Conservation (phyloP, 345 rosid genomes). For the Acer yangbiense region DNA sequence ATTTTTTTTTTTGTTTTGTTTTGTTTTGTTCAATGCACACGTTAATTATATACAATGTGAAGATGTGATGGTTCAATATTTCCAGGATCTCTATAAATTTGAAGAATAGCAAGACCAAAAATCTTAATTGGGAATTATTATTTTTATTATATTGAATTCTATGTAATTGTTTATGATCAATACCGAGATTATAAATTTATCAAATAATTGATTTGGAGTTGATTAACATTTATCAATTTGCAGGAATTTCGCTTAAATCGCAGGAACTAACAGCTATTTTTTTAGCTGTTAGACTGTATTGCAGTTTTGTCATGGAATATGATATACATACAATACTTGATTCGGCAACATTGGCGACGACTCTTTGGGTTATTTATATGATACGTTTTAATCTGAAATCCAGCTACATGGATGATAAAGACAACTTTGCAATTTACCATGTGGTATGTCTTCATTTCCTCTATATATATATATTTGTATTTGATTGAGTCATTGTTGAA, state of each 20-base stretch:
- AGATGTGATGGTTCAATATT: constrained; percentile 6
- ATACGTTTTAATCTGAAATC: constrained; percentile 77
- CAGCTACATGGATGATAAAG: constrained; percentile 89
- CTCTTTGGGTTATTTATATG: constrained; percentile 90
- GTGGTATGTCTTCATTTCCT: constrained; percentile 49
- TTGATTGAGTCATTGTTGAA: not conserved
- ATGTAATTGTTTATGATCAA: not conserved
- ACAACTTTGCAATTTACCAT: constrained; percentile 76
- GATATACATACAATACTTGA: constrained; percentile 89
- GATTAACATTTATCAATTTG: not conserved
- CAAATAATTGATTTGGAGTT: constrained; percentile 1
- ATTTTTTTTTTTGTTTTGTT: not conserved
- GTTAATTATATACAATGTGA: not conserved
- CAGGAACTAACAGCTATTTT: constrained; percentile 91
- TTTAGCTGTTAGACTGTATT: constrained; percentile 77
- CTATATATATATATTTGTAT: not conserved
- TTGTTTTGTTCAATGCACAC: not conserved
- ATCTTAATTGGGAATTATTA: not conserved
- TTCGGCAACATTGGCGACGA: constrained; percentile 71
- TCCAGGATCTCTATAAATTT: not conserved
- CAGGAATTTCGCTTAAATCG: constrained; percentile 82
- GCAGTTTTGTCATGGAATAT: constrained; percentile 94
- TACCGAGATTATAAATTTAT: not conserved
- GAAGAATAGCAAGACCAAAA: not conserved
- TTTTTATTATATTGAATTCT: not conserved